Conservation (phyloP, 1,284 basidiomycete genomes). For the Fomitopsis betulina region DNA sequence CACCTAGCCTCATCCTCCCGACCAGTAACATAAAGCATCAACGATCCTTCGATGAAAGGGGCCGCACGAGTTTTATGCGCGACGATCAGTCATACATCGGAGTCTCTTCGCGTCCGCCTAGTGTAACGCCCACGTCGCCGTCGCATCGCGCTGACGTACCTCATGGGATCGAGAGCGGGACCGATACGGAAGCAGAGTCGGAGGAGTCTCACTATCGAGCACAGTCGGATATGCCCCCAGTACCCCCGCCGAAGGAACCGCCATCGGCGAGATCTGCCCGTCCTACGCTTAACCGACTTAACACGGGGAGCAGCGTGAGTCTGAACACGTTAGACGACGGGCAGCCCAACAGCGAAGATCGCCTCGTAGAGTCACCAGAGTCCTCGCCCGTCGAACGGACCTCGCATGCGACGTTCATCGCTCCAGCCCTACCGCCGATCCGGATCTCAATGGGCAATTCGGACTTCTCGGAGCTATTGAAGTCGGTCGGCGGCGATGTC, state of each 20-base stretch:
- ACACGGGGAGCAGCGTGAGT: conserved; percentile 8
- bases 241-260: conserved; percentile 47
- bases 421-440: conserved; percentile 77
- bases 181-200: conserved; percentile 57
- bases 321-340: conserved; percentile 19
- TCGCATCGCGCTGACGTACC: conserved; percentile 64
- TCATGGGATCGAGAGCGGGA: conserved; percentile 66
- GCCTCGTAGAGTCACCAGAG: conserved; percentile 40
- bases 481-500: conserved; percentile 42
- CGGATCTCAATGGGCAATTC: conserved; percentile 76
- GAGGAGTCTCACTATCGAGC: conserved; percentile 20
- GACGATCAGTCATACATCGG: conserved; percentile 13
- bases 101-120: conserved; percentile 17
- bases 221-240: conserved; percentile 32
- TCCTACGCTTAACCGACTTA: conserved; percentile 17
- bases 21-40: conserved; percentile 19
- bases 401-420: conserved; percentile 72
- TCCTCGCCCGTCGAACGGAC: conserved; percentile 57
- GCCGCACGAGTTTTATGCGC: conserved; percentile 15
- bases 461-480: conserved; percentile 74
- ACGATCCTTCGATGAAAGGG: conserved; percentile 21
- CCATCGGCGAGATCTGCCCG: conserved; percentile 12
- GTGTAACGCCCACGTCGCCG: conserved; percentile 49
- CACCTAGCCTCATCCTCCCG: conserved; percentile 18
- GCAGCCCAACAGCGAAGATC: conserved; percentile 34